phyloP scores from a whole-genome alignment of 2,329 filamentous ascomycete genomes.

The Biscogniauxia sp. region DNA sequence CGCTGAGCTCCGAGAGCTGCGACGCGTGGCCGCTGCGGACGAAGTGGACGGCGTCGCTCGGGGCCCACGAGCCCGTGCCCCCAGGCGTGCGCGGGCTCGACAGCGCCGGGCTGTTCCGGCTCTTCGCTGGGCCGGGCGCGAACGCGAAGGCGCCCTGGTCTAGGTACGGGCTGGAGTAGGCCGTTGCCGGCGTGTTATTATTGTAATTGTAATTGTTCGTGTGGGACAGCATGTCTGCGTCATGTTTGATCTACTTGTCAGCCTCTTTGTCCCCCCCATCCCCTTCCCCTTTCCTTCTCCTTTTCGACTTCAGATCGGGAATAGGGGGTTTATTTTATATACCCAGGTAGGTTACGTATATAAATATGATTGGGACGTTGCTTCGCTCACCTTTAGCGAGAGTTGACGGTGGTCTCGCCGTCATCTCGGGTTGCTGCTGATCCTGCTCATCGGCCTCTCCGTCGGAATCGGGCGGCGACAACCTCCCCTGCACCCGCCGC shows the following conservation, averaged over 20 bases:
- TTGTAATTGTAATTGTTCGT: no score
- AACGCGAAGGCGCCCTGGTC: not conserved
- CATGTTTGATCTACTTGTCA: no score
- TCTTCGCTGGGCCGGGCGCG: not conserved
- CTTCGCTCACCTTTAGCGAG: not conserved
- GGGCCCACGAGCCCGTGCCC: not conserved
- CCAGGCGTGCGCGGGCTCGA: not conserved
- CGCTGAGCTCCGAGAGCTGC: conserved; percentile 4
- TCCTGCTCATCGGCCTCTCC: not conserved
- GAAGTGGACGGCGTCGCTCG: not conserved
- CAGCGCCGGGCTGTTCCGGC: not conserved
- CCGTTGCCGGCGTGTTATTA: no score
- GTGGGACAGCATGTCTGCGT: no score
- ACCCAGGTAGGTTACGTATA: no score
- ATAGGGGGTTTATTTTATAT: no score
- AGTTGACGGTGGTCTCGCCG: not conserved
- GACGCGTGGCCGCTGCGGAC: conserved; percentile 1
- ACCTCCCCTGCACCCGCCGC: not conserved
- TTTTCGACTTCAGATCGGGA: no score
- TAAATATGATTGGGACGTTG: no score
- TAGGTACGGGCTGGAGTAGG: not conserved
- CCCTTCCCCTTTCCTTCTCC: no score
- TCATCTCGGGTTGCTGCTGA: not conserved
- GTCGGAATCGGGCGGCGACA: not conserved
- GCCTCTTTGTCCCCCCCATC: no score